phyloP scores from a whole-genome alignment of 345 rosid species.

The Dipteronia dyeriana region DNA sequence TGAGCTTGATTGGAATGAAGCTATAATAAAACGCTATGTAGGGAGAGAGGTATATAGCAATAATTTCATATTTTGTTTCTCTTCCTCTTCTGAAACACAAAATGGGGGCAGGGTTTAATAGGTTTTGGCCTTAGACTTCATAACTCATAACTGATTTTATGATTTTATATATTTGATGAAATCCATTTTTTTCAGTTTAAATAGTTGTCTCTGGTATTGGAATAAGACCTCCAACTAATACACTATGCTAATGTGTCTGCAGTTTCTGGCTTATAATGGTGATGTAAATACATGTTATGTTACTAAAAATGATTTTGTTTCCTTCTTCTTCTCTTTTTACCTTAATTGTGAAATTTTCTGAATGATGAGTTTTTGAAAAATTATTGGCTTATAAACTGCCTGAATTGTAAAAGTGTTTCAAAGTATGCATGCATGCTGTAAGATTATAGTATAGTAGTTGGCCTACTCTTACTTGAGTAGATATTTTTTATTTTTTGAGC shows the following conservation, averaged over 20 bases:
- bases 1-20: conserved; percentile 81
- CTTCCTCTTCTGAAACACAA: not conserved
- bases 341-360: not conserved
- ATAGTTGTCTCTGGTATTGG: not conserved
- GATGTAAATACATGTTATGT: not conserved
- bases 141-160: not conserved
- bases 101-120: not conserved
- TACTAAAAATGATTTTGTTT: not conserved
- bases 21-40: conserved; percentile 58
- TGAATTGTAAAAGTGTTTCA: not conserved
- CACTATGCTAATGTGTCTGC: not conserved
- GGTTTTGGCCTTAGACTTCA: not conserved
- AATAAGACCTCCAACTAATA: not conserved
- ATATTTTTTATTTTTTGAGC: not conserved
- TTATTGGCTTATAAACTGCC: not conserved
- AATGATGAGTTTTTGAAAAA: not conserved
- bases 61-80: not conserved
- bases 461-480: not conserved
- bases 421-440: not conserved
- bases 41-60: conserved; percentile 75
- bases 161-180: not conserved
- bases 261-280: not conserved
- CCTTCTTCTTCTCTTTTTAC: not conserved
- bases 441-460: not conserved
- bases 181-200: not conserved